Evolutionary conservation across 2,329 filamentous ascomycete species (phyloP).

Genomic region (Aurifilum marmelostoma): DNA sequence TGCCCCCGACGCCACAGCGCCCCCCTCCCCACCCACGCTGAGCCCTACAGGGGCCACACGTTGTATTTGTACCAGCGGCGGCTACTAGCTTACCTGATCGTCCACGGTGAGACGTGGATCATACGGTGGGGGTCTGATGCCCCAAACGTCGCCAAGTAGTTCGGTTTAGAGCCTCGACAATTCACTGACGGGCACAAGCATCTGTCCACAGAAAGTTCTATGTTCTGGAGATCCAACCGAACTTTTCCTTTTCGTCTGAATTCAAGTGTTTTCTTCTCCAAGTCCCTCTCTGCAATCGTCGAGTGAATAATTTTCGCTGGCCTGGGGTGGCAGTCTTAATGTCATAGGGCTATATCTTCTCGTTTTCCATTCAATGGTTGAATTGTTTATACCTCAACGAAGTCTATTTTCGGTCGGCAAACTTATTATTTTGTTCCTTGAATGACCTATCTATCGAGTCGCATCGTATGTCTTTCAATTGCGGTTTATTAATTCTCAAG

Average conservation of each 20-base stretch:
- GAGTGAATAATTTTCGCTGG: background rate
- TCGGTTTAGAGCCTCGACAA: background rate
- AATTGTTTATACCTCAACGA: too few species aligned
- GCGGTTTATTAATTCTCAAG: too few species aligned
- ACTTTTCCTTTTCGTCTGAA: conserved; percentile 1
- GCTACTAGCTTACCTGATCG: conserved; percentile 1
- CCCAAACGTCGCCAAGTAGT: conserved; percentile 4
- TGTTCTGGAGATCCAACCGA: conserved; percentile 7
- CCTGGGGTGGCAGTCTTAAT: background rate
- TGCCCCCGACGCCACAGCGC: too few species aligned
- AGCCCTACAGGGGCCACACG: background rate
- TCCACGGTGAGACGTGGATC: conserved; percentile 9
- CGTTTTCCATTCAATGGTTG: too few species aligned
- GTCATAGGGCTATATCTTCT: background rate
- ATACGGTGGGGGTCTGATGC: conserved; percentile 8
- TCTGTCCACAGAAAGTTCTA: background rate
- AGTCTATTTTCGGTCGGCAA: too few species aligned
- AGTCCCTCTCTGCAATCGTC: background rate
- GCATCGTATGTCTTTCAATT: too few species aligned
- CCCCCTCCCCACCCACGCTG: too few species aligned
- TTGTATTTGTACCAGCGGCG: background rate
- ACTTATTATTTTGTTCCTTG: too few species aligned
- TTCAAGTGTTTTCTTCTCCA: background rate
- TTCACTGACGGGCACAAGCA: background rate
- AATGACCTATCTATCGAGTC: too few species aligned